These are phyloP conservation scores for Russula vinacea DNA, from an alignment of 768 basidiomycete species.

Conservation along the genomic window DNA sequence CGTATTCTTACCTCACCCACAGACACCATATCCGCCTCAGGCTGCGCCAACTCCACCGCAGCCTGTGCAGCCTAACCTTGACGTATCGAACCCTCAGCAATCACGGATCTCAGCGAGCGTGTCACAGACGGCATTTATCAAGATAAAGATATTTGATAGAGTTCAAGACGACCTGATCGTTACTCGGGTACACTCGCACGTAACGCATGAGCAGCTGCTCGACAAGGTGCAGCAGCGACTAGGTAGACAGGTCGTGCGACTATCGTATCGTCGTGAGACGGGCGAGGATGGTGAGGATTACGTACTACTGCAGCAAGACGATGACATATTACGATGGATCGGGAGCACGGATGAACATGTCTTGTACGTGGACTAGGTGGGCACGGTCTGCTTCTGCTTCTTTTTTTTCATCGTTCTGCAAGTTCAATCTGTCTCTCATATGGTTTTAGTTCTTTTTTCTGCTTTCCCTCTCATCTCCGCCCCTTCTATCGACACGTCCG, in stretches of 20 bases:
- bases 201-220: slow-evolving; percentile 82
- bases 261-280: slow-evolving; percentile 79
- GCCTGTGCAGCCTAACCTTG: slow-evolving; percentile 63
- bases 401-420: neutral
- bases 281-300: slow-evolving; percentile 60
- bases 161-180: slow-evolving; percentile 94
- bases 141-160: slow-evolving; percentile 97
- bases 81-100: slow-evolving; percentile 86
- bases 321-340: slow-evolving; percentile 68
- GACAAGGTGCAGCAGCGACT: slow-evolving; percentile 88
- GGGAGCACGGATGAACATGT: slow-evolving; percentile 78
- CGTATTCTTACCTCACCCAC: slow-evolving; percentile 35
- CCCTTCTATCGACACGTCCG: slow-evolving; percentile 15
- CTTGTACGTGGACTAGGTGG: slow-evolving; percentile 65
- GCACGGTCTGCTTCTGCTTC: neutral
- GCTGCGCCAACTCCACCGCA: slow-evolving; percentile 73
- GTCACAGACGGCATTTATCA: slow-evolving; percentile 84
- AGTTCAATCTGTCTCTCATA: slow-evolving; percentile 17
- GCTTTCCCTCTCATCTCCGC: neutral
- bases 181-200: slow-evolving; percentile 91
- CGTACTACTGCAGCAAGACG: slow-evolving; percentile 60
- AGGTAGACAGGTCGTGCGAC: slow-evolving; percentile 61
- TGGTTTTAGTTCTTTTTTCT: slow-evolving; percentile 1
- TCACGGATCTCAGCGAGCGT: slow-evolving; percentile 74
- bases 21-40: slow-evolving; percentile 69